These are phyloP conservation scores for Dissoconium aciculare DNA, from an alignment of 2,329 filamentous ascomycete species.

Conservation along the genomic window DNA sequence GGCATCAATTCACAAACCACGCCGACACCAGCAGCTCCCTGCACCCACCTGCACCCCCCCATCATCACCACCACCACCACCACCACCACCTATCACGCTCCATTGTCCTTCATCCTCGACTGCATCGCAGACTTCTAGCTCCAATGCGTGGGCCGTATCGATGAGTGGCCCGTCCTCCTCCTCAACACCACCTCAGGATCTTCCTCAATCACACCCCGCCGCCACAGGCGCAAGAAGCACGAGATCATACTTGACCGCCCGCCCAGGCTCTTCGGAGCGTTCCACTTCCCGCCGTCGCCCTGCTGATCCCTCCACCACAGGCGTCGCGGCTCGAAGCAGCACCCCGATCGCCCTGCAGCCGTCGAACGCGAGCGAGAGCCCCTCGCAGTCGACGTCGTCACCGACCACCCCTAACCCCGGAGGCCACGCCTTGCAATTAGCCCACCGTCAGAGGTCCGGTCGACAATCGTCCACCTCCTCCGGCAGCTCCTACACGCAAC, in stretches of 20 bases:
- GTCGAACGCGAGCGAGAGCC: slow-evolving; percentile 34
- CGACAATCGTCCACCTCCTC: slow-evolving; percentile 42
- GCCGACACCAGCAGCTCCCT: too few species aligned
- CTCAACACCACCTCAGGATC: slow-evolving; percentile 12
- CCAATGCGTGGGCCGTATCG: slow-evolving; percentile 25
- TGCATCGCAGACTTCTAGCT: slow-evolving; percentile 1
- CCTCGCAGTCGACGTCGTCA: slow-evolving; percentile 37
- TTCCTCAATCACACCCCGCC: slow-evolving; percentile 16
- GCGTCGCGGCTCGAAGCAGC: slow-evolving; percentile 32
- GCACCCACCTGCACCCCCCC: too few species aligned
- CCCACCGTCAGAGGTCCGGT: slow-evolving; percentile 35
- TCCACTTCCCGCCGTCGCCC: slow-evolving; percentile 41
- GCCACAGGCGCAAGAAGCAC: slow-evolving; percentile 27
- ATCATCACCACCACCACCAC: too few species aligned
- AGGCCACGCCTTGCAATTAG: slow-evolving; percentile 37
- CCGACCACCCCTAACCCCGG: slow-evolving; percentile 37
- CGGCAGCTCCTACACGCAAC: slow-evolving; percentile 39
- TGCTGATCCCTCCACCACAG: slow-evolving; percentile 45
- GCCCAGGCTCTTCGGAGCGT: slow-evolving; percentile 41
- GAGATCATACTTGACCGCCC: slow-evolving; percentile 38
- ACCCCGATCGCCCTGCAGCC: slow-evolving; percentile 11
- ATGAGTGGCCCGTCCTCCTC: slow-evolving; percentile 42
- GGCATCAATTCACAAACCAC: too few species aligned
- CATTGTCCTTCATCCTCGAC: too few species aligned
- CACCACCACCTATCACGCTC: too few species aligned